Evolutionary conservation across 177 flowering plant genomes (phyloP), one percentile per base, ranked within the genome.

Genomic region (Telopea speciosissima): DNA sequence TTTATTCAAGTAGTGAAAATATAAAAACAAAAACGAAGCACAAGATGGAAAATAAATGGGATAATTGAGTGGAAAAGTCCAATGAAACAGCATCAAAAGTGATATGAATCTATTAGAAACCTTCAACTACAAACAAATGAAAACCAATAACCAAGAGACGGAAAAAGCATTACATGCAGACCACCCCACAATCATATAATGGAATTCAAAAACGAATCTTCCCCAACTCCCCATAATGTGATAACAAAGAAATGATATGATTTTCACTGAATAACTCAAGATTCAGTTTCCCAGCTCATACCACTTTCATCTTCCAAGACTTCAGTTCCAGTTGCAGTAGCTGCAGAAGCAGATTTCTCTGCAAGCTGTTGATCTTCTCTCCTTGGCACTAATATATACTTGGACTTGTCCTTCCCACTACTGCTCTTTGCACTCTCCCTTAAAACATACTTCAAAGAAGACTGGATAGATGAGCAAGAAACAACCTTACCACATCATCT

Each of bases 351-450:
- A 52, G 88, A 61, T 68, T 83, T 85, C 40, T 84, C 90, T 25
- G 88, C 73, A 70, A 75, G 76, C 65, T 72, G 84, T 62, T 78
- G 87, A 54, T 86, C 88, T 70, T 82, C 91, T 66, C 80, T 81
- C 81, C 85, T 86, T 24, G 87, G 65, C 70, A 84, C 83, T 64
- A 85, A 70, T 64, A 83, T 69, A 72, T 81, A 78, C 19, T 81
- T 74, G 68, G 91, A 76, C 73, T 83, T 89, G 60, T 88, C 96
- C 83, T 85, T 89, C 61, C 84, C 81, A 74, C 76, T 75, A 1
- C 74, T 60, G 74, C 42, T 81, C 73, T 85, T 93, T 21, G 78
- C 73, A 70, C 75, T 70, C 65, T 88, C 91, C 82, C 93, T 86
- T 52, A 78, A 60, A 64, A 93, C 90, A 83, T 93, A 91, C 93